Evolutionary conservation across 352 stramenopile genomes (phyloP).

Genomic region (Pythium angustatum): DNA sequence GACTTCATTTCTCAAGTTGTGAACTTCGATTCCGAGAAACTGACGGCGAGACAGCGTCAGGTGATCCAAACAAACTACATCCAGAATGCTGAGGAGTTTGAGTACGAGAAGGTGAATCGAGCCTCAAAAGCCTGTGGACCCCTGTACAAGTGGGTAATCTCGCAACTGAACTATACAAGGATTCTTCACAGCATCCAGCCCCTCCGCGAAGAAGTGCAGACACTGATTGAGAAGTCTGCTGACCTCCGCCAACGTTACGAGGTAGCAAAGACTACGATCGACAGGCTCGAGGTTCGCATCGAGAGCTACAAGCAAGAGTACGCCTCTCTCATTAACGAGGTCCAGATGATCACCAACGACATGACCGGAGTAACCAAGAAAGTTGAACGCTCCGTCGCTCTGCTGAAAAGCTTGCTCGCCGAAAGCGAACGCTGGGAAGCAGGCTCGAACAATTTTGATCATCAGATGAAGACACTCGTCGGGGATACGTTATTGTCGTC

Average conservation of each 20-base stretch:
- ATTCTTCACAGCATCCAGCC: constrained; percentile 99
- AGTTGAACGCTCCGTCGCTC: constrained; percentile 94
- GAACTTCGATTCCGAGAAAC: constrained; percentile 98
- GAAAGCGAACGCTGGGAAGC: constrained; percentile 99
- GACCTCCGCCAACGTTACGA: constrained; percentile 93
- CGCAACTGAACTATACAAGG: constrained; percentile 97
- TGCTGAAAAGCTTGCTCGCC: constrained; percentile 97
- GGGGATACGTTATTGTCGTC: constrained; percentile 96
- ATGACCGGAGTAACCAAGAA: constrained; percentile 98
- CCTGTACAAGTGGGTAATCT: constrained; percentile 99
- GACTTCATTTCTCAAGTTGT: constrained; percentile 99
- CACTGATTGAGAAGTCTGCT: constrained; percentile 94
- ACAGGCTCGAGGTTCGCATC: constrained; percentile 95
- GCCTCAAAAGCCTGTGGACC: constrained; percentile 97
- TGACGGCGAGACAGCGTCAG: constrained; percentile 94
- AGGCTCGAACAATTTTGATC: constrained; percentile 96
- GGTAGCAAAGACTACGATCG: constrained; percentile 92
- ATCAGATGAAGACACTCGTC: constrained; percentile 96
- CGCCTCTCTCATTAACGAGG: constrained; percentile 96
- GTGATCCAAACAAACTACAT: constrained; percentile 96
- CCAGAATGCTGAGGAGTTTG: constrained; percentile 87
- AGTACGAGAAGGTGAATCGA: constrained; percentile 92
- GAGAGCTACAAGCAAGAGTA: constrained; percentile 99
- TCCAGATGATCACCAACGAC: constrained; percentile 97
- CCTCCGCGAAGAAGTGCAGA: constrained; percentile 97